Evolutionary conservation across 2,329 filamentous ascomycete genomes (phyloP).

Genomic region (Orbilia javanica): DNA sequence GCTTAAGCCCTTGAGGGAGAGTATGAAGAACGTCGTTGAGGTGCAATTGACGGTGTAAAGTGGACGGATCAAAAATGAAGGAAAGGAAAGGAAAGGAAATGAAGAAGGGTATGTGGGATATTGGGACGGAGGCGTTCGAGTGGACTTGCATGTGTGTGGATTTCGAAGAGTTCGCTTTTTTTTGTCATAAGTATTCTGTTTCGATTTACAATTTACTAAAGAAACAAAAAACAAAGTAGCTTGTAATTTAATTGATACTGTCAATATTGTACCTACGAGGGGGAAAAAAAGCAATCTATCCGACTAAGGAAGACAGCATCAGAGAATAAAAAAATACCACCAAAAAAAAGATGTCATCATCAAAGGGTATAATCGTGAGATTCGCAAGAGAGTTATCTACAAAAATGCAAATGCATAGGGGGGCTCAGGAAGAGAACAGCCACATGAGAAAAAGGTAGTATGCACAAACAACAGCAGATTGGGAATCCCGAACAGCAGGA

Average conservation of each 20-base stretch:
- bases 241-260: not conserved
- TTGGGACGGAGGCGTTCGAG: slow-evolving; percentile 4
- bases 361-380: slow-evolving; percentile 46
- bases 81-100: slow-evolving; percentile 6
- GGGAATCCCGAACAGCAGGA: slow-evolving; percentile 7
- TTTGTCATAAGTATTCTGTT: not conserved
- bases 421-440: not conserved
- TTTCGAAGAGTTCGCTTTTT: not conserved
- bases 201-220: not conserved
- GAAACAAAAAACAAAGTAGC: not conserved
- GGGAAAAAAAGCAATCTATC: no score
- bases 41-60: slow-evolving; percentile 66
- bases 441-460: not conserved
- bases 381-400: slow-evolving; percentile 40
- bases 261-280: not conserved
- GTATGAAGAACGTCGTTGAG: slow-evolving; percentile 64
- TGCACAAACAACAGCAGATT: slow-evolving; percentile 18
- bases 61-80: no score
- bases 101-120: not conserved
- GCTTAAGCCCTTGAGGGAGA: slow-evolving; percentile 66
- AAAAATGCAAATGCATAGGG: not conserved
- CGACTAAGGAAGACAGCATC: no score
- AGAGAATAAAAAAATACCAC: no score
- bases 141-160: slow-evolving; percentile 6
- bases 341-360: not conserved